These are phyloP conservation scores for Saussurea involucrata DNA, from an alignment of 129 eudicot species.

Conservation along the genomic window DNA sequence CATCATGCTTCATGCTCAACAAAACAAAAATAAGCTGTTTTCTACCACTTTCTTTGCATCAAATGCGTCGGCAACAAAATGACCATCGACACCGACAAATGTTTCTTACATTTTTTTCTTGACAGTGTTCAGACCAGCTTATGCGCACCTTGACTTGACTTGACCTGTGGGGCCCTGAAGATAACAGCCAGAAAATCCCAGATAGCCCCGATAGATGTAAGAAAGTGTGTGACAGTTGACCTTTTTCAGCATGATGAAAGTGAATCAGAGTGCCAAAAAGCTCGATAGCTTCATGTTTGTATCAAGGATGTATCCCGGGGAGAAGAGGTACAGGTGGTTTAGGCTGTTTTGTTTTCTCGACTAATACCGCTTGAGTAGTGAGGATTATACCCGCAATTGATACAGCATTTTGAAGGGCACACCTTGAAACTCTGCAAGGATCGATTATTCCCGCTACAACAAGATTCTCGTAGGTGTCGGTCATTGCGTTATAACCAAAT, in stretches of 20 bases:
- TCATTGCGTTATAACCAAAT: slow-evolving; percentile 85
- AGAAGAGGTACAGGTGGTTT: slow-evolving; percentile 57
- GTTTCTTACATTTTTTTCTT: background rate
- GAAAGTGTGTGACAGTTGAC: slow-evolving; percentile 1
- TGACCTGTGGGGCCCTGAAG: background rate
- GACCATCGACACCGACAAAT: background rate
- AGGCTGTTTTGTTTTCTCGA: slow-evolving; percentile 56
- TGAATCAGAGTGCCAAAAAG: background rate
- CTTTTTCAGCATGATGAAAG: background rate
- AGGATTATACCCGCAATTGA: slow-evolving; percentile 76
- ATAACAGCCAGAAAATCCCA: background rate
- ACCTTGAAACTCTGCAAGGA: slow-evolving; percentile 77
- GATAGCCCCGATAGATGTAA: background rate
- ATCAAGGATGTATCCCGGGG: slow-evolving; percentile 71
- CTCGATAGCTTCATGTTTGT: background rate
- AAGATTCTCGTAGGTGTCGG: slow-evolving; percentile 62
- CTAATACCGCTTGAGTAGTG: slow-evolving; percentile 80
- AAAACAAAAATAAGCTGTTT: background rate
- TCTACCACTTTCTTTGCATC: background rate
- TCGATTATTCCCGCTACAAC: slow-evolving; percentile 69
- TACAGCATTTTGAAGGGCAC: slow-evolving; percentile 84
- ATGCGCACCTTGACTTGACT: background rate
- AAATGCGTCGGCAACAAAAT: background rate
- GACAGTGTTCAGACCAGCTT: background rate
- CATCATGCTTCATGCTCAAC: background rate